phyloP scores from a whole-genome alignment of 1,284 basidiomycete species.

The Schizophyllum amplum region DNA sequence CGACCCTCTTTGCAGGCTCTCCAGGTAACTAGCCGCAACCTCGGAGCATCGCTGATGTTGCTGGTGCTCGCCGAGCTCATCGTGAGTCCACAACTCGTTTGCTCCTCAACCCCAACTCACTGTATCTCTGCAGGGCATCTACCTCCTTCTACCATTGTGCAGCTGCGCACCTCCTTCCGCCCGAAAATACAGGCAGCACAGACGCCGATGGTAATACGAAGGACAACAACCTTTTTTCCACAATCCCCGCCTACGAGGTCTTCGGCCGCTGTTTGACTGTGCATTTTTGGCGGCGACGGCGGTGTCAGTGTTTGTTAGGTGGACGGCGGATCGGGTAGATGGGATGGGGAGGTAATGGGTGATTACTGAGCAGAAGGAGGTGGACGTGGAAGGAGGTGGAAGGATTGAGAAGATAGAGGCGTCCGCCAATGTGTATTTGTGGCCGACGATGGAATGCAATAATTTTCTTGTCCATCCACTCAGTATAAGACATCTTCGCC shows the following conservation, averaged over 20 bases:
- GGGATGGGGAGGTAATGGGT: constrained; percentile 12
- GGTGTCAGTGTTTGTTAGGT: constrained; percentile 36
- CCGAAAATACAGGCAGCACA: too few species aligned
- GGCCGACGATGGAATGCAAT: too few species aligned
- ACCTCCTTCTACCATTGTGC: constrained; percentile 72
- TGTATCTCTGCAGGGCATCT: constrained; percentile 48
- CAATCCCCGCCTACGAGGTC: constrained; percentile 63
- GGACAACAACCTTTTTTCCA: constrained; percentile 56
- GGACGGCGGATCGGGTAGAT: constrained; percentile 34
- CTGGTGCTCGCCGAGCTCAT: constrained; percentile 71
- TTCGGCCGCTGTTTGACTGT: constrained; percentile 70
- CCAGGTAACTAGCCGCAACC: constrained; percentile 55
- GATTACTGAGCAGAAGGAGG: too few species aligned
- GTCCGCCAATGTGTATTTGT: too few species aligned
- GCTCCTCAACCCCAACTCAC: neutral
- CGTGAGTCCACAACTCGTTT: constrained; percentile 32
- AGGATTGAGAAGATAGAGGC: too few species aligned
- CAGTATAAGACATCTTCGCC: too few species aligned
- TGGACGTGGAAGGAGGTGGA: too few species aligned
- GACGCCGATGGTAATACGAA: too few species aligned
- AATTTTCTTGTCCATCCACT: too few species aligned
- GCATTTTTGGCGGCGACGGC: constrained; percentile 53
- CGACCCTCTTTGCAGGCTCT: constrained; percentile 33
- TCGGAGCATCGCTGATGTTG: constrained; percentile 64
- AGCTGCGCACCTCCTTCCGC: constrained; percentile 72